Evolutionary conservation across 352 stramenopile species (phyloP), one percentile per base, ranked within the genome.

Genomic region (Phytophthora meadii): DNA sequence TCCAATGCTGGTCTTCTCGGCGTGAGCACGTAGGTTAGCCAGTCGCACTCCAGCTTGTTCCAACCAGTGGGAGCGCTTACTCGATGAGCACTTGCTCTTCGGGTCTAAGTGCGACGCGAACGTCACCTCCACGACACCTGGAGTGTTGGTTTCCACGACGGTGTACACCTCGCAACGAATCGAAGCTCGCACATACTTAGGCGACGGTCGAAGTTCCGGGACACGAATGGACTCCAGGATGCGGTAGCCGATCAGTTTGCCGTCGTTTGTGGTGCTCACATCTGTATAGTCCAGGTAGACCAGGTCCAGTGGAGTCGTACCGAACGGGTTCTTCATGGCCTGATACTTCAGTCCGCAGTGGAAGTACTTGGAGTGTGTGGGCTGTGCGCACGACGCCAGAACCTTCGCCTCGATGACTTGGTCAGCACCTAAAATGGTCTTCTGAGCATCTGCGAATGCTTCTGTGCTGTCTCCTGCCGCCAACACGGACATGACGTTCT

Each of bases 281-380:
- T 93, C 85, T 15, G 87, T 93, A 72, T 95, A 95, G 72, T 95
- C 87, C 30, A 95, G 67, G 41, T 89, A 92, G 3, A 95, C 87
- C 52, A 95, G 71, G 40, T 95, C 87, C 10, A 95, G 56, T 4
- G 79, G 70, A 3, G 66, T 68, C 17, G 81, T 58, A 5, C 81
- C 84, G 50, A 93, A 93, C 41, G 84, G 84, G 63, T 93, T 92
- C 73, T 92, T 92, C 6, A 95, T 81, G 15, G 82, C 87, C 54
- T 90, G 62, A 61, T 92, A 93, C 67, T 95, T 95, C 54, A 95
- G 81, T 6, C 81, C 87, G 57, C 84, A 93, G 54, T 95, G 87
- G 68, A 92, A 95, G 59, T 85, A 90, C 15, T 70, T 66, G 15
- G 81, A 90, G 27, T 71, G 71, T 9, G 79, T 82, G 12, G 77